Evolutionary conservation across 169 alveolate genomes (phyloP).

Genomic region (Plasmodium relictum): DNA sequence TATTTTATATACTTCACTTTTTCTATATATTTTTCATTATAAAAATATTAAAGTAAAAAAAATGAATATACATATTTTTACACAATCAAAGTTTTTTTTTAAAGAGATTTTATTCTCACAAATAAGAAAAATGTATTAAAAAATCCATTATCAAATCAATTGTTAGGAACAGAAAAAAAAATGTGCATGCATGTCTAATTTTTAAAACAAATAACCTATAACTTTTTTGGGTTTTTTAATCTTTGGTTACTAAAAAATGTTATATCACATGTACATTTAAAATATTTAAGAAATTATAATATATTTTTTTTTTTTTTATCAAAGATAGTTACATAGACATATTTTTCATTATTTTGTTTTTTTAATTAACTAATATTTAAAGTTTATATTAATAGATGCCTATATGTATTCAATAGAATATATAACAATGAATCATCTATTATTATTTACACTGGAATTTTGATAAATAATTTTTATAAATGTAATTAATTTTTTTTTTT

Average conservation of each 20-base stretch:
- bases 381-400: too few species aligned
- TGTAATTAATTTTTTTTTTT: too few species aligned
- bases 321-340: too few species aligned
- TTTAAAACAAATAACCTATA: slow-evolving; percentile 4
- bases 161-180: slow-evolving; percentile 14
- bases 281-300: too few species aligned
- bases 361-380: too few species aligned
- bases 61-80: not conserved
- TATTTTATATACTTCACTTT: slow-evolving; percentile 2
- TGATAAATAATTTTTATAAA: too few species aligned
- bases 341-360: too few species aligned
- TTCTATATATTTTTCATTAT: slow-evolving; percentile 15
- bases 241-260: slow-evolving; percentile 16
- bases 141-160: not conserved
- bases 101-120: not conserved
- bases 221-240: slow-evolving; percentile 20
- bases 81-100: not conserved
- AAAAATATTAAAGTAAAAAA: slow-evolving; percentile 14
- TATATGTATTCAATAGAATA: too few species aligned
- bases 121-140: too few species aligned
- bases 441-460: too few species aligned
- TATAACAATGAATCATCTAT: too few species aligned
- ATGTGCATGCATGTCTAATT: slow-evolving; percentile 64
- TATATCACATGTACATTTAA: not conserved
- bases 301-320: too few species aligned